These are phyloP conservation scores for Juncus effusus DNA, from an alignment of 176 grass and related monocot genomes.

Conservation along the genomic window DNA sequence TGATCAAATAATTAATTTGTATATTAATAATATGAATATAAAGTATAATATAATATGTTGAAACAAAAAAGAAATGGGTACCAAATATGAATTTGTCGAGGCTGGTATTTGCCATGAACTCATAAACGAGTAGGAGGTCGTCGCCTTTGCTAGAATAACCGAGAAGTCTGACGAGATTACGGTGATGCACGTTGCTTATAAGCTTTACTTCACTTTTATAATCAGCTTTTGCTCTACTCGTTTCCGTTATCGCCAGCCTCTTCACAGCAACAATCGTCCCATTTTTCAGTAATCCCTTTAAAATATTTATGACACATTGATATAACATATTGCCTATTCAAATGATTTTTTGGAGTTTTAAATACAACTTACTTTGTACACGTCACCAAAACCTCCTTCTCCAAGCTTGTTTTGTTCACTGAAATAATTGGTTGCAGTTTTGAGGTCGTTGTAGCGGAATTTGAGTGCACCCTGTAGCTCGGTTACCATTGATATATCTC, in stretches of 20 bases:
- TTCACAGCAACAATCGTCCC: constrained; percentile 78
- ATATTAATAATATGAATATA: too few species aligned
- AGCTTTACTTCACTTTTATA: constrained; percentile 79
- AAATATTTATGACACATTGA: constrained; percentile 11
- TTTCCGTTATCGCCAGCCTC: constrained; percentile 47
- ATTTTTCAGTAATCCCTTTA: constrained; percentile 70
- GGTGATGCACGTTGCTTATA: constrained; percentile 87
- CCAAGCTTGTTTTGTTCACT: constrained; percentile 69
- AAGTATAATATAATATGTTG: background rate
- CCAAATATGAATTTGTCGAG: constrained; percentile 82
- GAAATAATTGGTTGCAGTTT: constrained; percentile 64
- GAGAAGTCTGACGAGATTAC: constrained; percentile 73
- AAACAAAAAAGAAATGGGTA: constrained; percentile 22
- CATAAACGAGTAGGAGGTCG: constrained; percentile 69
- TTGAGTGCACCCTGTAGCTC: constrained; percentile 56
- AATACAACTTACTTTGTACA: constrained; percentile 51
- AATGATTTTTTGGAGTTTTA: background rate
- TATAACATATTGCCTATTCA: background rate
- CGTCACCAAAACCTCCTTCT: constrained; percentile 78
- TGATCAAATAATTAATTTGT: too few species aligned
- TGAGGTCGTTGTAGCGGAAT: constrained; percentile 65
- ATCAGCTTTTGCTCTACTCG: constrained; percentile 44
- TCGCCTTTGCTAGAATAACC: constrained; percentile 65
- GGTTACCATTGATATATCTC: constrained; percentile 62
- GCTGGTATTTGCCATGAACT: constrained; percentile 89